These are phyloP conservation scores for Melaleuca alternifolia DNA, from an alignment of 345 rosid species.

Conservation along the genomic window DNA sequence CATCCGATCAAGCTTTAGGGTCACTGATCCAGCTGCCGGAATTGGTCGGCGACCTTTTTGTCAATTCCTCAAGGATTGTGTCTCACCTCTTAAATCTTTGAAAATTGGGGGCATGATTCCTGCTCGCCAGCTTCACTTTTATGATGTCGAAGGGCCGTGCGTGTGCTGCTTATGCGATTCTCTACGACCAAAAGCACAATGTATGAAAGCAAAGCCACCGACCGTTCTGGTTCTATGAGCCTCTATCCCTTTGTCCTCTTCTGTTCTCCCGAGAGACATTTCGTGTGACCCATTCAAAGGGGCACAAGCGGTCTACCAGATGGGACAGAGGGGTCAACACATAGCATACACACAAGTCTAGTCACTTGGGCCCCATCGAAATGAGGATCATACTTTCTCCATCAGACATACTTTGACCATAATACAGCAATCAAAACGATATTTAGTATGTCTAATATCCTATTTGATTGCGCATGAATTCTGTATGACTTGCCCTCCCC, in stretches of 20 bases:
- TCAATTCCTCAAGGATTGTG: not conserved
- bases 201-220: not conserved
- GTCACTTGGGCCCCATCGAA: not conserved
- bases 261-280: not conserved
- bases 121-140: not conserved
- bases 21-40: not conserved
- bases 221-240: not conserved
- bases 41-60: not conserved
- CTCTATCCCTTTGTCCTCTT: not conserved
- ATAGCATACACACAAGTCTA: not conserved
- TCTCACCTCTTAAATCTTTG: not conserved
- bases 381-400: not conserved
- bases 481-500: not conserved
- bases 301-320: not conserved
- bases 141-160: not conserved
- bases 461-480: not conserved
- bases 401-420: not conserved
- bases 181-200: not conserved
- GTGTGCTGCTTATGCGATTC: not conserved
- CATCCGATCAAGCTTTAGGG: not conserved
- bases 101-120: not conserved
- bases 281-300: not conserved
- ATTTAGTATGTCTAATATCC: not conserved
- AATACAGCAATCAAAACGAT: not conserved
- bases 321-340: not conserved